Conservation (phyloP, 805 yeast species). For the Barnettozyma salicaria region DNA sequence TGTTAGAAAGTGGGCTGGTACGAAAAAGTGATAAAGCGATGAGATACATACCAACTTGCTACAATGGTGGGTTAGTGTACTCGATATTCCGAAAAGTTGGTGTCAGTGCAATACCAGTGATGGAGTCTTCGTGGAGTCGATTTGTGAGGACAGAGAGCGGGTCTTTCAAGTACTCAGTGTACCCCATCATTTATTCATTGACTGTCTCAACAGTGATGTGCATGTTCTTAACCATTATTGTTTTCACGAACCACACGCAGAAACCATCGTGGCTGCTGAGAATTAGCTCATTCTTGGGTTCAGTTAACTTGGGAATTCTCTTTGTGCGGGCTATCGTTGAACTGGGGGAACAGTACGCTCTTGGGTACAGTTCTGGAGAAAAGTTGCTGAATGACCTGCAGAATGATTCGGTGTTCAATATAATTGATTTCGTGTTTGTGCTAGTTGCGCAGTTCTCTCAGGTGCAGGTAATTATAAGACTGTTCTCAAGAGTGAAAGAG, state of each 20-base stretch:
- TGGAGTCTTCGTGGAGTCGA: slow-evolving; percentile 42
- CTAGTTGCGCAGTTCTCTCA: slow-evolving; percentile 58
- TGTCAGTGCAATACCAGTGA: slow-evolving; percentile 35
- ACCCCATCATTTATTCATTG: slow-evolving; percentile 55
- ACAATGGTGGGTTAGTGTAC: slow-evolving; percentile 29
- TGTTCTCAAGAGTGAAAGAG: slow-evolving; percentile 63
- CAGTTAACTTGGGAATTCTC: slow-evolving; percentile 48
- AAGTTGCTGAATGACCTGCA: slow-evolving; percentile 40
- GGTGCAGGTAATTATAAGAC: slow-evolving; percentile 62
- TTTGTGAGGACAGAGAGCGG: slow-evolving; percentile 37
- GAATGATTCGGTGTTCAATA: slow-evolving; percentile 39
- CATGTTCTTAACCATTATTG: slow-evolving; percentile 54
- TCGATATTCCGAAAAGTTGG: slow-evolving; percentile 29
- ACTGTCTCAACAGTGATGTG: slow-evolving; percentile 62
- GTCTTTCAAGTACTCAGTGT: slow-evolving; percentile 48
- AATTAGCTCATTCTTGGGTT: slow-evolving; percentile 45
- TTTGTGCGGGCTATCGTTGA: slow-evolving; percentile 42
- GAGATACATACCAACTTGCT: slow-evolving; percentile 34
- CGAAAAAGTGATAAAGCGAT: no score
- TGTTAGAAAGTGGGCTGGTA: no score
- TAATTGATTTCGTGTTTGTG: slow-evolving; percentile 53
- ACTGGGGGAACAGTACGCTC: slow-evolving; percentile 42
- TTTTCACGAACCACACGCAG: slow-evolving; percentile 58
- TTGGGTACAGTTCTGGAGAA: slow-evolving; percentile 35
- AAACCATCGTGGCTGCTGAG: slow-evolving; percentile 50